A percentile compares a stretch with the other conserved stretches of the same genome.
Evolutionary conservation across 768 basidiomycete genomes (phyloP).

Genomic region (Suillus brevipes): DNA sequence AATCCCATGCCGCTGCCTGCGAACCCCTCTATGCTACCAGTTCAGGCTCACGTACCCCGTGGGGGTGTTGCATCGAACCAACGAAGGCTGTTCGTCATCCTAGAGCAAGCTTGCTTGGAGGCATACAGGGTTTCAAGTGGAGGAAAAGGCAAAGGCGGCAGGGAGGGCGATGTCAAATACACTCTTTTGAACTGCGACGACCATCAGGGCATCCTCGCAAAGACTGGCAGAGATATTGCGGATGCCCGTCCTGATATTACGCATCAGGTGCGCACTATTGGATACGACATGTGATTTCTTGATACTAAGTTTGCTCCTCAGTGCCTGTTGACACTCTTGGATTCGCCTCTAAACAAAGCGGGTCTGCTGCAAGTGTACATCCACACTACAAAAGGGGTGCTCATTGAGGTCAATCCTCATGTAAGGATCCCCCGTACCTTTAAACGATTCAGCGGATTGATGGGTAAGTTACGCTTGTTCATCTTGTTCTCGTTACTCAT

Average conservation of each 20-base stretch:
- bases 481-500: slow-evolving; percentile 8
- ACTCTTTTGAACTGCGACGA: slow-evolving; percentile 98
- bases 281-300: neutral
- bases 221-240: slow-evolving; percentile 96
- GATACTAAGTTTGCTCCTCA: slow-evolving; percentile 33
- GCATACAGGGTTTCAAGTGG: slow-evolving; percentile 82
- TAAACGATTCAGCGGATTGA: slow-evolving; percentile 96
- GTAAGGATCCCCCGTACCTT: slow-evolving; percentile 98
- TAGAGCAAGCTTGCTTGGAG: slow-evolving; percentile 95
- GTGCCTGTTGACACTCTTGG: slow-evolving; percentile 94
- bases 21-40: slow-evolving; percentile 81
- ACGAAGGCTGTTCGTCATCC: slow-evolving; percentile 82
- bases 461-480: slow-evolving; percentile 62
- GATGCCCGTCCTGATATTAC: slow-evolving; percentile 99
- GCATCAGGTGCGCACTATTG: slow-evolving; percentile 70
- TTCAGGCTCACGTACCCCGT: slow-evolving; percentile 74
- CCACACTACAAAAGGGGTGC: slow-evolving; percentile 92
- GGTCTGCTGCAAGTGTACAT: slow-evolving; percentile 97
- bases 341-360: slow-evolving; percentile 97
- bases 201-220: slow-evolving; percentile 97
- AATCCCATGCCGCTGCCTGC: slow-evolving; percentile 50
- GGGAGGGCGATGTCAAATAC: slow-evolving; percentile 86
- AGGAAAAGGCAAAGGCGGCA: slow-evolving; percentile 49
- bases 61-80: slow-evolving; percentile 52
- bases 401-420: slow-evolving; percentile 98